A percentile compares a stretch with the other conserved stretches of the same genome.
phyloP scores from a whole-genome alignment of 176 grass and related monocot genomes.

The Oryza nivara region DNA sequence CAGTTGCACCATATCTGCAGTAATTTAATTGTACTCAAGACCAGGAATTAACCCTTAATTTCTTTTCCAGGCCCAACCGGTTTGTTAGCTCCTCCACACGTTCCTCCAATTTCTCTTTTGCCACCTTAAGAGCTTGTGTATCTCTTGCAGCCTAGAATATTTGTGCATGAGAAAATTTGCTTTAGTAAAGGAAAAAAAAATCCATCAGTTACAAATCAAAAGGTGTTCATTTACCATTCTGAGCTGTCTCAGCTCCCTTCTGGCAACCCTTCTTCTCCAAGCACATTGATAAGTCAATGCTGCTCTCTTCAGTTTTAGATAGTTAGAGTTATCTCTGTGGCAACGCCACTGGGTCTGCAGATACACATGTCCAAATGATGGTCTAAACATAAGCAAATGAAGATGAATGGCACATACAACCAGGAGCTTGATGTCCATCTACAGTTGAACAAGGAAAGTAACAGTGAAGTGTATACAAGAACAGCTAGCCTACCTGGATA shows the following conservation, averaged over 20 bases:
- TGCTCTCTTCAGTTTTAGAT: slow-evolving; percentile 63
- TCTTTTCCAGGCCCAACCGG: slow-evolving; percentile 60
- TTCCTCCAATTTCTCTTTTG: slow-evolving; percentile 85
- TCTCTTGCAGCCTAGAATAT: slow-evolving; percentile 73
- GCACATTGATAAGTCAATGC: slow-evolving; percentile 81
- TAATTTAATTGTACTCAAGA: slow-evolving; percentile 32
- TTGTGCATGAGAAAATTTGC: slow-evolving; percentile 9
- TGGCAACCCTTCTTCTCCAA: slow-evolving; percentile 83
- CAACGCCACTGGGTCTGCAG: slow-evolving; percentile 71
- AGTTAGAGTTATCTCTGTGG: slow-evolving; percentile 65
- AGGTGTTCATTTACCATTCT: slow-evolving; percentile 69
- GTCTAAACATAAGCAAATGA: slow-evolving; percentile 35
- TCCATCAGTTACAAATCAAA: slow-evolving; percentile 26
- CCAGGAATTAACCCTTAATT: slow-evolving; percentile 56
- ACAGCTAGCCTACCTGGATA: slow-evolving; percentile 69
- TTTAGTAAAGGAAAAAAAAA: slow-evolving; percentile 21
- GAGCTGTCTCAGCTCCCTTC: slow-evolving; percentile 76
- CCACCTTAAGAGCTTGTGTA: slow-evolving; percentile 77
- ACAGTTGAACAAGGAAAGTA: slow-evolving; percentile 37
- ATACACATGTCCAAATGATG: slow-evolving; percentile 9
- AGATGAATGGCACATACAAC: neutral
- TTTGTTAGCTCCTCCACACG: slow-evolving; percentile 73
- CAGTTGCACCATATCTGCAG: slow-evolving; percentile 13
- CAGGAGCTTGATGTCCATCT: slow-evolving; percentile 28
- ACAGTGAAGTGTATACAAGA: slow-evolving; percentile 13